Base-by-base conservation (phyloP, 108 stramenopile species). In the Stephanodiscus minutulus region DNA sequence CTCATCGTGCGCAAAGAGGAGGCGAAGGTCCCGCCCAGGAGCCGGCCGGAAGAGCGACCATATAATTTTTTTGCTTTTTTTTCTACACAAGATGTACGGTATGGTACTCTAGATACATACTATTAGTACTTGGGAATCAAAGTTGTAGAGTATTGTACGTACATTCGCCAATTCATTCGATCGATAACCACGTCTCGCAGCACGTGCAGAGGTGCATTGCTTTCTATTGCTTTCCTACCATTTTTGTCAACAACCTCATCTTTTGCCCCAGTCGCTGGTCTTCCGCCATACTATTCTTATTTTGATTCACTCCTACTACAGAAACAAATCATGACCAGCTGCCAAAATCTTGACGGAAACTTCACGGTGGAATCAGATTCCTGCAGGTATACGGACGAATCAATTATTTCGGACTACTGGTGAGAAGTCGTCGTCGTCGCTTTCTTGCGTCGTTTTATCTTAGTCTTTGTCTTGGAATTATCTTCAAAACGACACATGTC, bases 361-460 rank as follows among this genome's bases (percentile, higher is more conserved):
- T 93, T 93, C 65, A 85, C 53, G 28, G 97, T 96, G 36, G 73
- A 88, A 48, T 93, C 92, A 35, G 87, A 87, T 48, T 82, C 94
- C 33, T 96, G 96, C 41, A 84, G 85, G 53, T 98, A 98, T 79
- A 92, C 89, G 24, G 90, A 93, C 24, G 91, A 95, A 62, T 83
- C 91, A 61, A 98, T 98, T 50, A 62, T 91, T 53, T 82, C 95
- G 24, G 86, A 93, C 47, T 98, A 96, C 76, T 89, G 74, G 92
- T 92, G 70, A 87, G 91, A 72, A n/a, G 27, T 36, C 35, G 15
- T 36, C 29, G 28, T 21, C 43, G 21, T 33, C 54, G 39, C 1
- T 0, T 61, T 61, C 13, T 35, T 2, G 29, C 5, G 18, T 67
- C 27, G 21, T 13, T 37, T 44, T 27, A 8, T 58, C 18, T 29